Evolutionary conservation across 106 monocot species (phyloP).

Genomic region (Dendrobium catenatum): DNA sequence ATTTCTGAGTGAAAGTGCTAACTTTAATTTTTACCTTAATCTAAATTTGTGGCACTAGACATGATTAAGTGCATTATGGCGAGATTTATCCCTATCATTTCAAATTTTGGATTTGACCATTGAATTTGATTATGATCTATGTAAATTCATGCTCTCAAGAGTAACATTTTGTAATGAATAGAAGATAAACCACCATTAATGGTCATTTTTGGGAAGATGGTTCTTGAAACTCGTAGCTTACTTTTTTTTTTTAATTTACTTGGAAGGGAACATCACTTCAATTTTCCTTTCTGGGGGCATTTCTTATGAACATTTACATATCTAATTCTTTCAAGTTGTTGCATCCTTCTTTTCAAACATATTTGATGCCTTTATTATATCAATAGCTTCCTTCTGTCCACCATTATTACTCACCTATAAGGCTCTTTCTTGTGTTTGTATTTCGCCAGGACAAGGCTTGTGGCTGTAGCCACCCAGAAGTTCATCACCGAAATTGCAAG

Average conservation of each 20-base stretch:
- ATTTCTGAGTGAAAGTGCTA: neutral
- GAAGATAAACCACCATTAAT: neutral
- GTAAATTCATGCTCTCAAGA: neutral
- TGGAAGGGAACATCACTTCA: neutral
- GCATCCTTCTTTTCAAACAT: neutral
- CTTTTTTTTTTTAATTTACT: neutral
- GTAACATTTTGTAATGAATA: neutral
- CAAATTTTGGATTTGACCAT: constrained; percentile 3
- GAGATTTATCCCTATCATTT: neutral
- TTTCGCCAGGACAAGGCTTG: constrained; percentile 76
- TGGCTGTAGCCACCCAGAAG: constrained; percentile 92
- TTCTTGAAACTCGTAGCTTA: neutral
- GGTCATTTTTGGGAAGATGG: neutral
- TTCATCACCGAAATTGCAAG: constrained; percentile 88
- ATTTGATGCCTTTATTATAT: neutral
- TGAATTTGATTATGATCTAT: neutral
- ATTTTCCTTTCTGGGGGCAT: neutral
- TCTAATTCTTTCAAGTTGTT: neutral
- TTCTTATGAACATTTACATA: neutral
- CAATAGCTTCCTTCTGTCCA: neutral
- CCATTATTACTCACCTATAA: neutral
- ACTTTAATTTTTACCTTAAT: neutral
- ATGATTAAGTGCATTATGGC: neutral
- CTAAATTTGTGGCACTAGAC: neutral
- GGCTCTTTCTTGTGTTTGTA: neutral